These are phyloP conservation scores for Cynanchum wilfordii DNA, from an alignment of 257 asterid genomes.

Conservation along the genomic window DNA sequence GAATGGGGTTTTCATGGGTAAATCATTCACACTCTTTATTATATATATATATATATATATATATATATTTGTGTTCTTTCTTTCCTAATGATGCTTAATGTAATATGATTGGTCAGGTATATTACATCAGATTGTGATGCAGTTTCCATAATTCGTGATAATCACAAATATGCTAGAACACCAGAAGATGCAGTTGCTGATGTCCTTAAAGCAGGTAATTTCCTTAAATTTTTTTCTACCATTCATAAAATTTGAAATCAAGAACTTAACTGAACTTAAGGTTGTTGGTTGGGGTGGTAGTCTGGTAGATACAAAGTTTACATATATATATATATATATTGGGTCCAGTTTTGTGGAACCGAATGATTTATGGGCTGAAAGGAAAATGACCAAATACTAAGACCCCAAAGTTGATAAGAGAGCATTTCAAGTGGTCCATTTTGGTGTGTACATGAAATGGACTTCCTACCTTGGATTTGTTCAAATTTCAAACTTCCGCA, in stretches of 20 bases:
- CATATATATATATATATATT: neutral
- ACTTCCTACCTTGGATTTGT: neutral
- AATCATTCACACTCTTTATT: neutral
- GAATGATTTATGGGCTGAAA: constrained; percentile 13
- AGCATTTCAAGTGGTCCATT: constrained; percentile 9
- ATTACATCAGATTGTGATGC: constrained; percentile 85
- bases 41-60: too few species aligned
- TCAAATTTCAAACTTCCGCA: neutral
- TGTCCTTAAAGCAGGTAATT: constrained; percentile 76
- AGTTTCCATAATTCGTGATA: constrained; percentile 50
- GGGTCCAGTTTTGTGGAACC: constrained; percentile 7
- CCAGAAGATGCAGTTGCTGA: constrained; percentile 79
- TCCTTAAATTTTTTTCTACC: too few species aligned
- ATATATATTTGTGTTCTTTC: too few species aligned
- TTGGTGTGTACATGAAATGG: neutral
- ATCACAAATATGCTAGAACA: constrained; percentile 40
- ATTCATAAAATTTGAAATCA: too few species aligned
- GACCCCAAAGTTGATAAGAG: neutral
- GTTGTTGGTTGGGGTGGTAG: too few species aligned
- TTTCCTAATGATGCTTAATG: neutral
- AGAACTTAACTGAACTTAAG: too few species aligned
- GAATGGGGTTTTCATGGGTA: constrained; percentile 82
- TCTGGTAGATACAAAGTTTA: too few species aligned
- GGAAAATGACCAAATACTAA: neutral
- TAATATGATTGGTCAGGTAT: constrained; percentile 40